Conservation (phyloP, 768 basidiomycete genomes). For the Kwoniella newhampshirensis region DNA sequence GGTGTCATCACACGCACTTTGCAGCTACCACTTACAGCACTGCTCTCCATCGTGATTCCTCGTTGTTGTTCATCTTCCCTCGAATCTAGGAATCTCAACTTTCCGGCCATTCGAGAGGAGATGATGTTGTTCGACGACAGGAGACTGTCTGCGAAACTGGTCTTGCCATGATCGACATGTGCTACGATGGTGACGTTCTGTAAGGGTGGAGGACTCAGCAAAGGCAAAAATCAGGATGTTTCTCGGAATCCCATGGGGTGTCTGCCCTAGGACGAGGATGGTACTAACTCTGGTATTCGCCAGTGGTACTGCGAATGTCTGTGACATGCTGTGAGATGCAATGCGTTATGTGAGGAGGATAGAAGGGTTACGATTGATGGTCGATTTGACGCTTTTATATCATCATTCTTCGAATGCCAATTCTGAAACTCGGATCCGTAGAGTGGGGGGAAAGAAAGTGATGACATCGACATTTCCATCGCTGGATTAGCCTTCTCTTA, state of each 20-base stretch:
- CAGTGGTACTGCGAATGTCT: slow-evolving; percentile 46
- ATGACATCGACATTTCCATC: slow-evolving; percentile 12
- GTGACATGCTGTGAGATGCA: slow-evolving; percentile 21
- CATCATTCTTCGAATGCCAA: neutral
- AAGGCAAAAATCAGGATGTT: slow-evolving; percentile 87
- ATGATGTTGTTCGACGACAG: slow-evolving; percentile 98
- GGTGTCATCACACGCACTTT: neutral
- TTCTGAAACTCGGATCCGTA: slow-evolving; percentile 13
- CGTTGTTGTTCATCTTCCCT: slow-evolving; percentile 96
- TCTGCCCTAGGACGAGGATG: neutral
- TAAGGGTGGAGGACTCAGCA: slow-evolving; percentile 92
- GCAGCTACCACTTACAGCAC: slow-evolving; percentile 61
- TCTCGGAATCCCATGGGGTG: neutral
- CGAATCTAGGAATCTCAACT: slow-evolving; percentile 90
- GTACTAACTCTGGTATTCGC: slow-evolving; percentile 45
- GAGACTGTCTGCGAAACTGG: slow-evolving; percentile 74
- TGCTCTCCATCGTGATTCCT: slow-evolving; percentile 98
- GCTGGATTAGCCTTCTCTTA: too few species aligned
- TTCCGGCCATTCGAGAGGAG: slow-evolving; percentile 88
- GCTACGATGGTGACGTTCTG: slow-evolving; percentile 63
- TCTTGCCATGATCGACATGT: slow-evolving; percentile 79
- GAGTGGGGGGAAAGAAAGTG: neutral
- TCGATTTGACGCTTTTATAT: neutral
- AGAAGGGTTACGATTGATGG: too few species aligned
- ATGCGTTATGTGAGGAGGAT: too few species aligned